Evolutionary conservation across 179 eudicot genomes (phyloP).

Genomic region (Pouteria campechiana): DNA sequence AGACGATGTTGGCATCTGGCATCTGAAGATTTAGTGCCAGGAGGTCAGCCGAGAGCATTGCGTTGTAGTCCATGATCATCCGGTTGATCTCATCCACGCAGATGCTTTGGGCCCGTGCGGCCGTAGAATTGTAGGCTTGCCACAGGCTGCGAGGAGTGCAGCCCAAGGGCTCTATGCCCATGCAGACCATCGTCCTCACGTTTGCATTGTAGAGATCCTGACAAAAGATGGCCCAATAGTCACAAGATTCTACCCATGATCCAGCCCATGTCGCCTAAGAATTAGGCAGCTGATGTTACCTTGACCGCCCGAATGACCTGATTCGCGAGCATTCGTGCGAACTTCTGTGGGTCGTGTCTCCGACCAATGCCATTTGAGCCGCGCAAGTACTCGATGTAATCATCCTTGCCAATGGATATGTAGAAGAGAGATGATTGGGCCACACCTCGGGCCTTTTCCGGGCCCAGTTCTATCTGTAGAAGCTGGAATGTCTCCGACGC

Average conservation of each 20-base stretch:
- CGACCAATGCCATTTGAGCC: conserved; percentile 5
- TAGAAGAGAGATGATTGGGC: conserved; percentile 47
- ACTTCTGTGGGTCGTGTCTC: conserved; percentile 4
- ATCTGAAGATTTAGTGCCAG: conserved; percentile 26
- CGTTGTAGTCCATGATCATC: conserved; percentile 33
- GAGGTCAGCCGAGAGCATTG: conserved; percentile 25
- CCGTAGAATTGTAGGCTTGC: conserved; percentile 12
- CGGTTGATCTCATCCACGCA: conserved; percentile 43
- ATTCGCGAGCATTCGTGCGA: conserved; percentile 24
- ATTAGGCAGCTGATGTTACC: too few species aligned
- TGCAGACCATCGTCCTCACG: conserved; percentile 32
- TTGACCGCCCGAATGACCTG: conserved; percentile 33
- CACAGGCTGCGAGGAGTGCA: conserved; percentile 42
- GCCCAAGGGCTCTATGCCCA: conserved; percentile 55
- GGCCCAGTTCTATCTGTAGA: conserved; percentile 32
- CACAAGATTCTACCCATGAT: too few species aligned
- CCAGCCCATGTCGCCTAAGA: too few species aligned
- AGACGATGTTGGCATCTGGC: conserved; percentile 33
- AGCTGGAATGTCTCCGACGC: conserved; percentile 46
- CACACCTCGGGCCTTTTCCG: conserved; percentile 13
- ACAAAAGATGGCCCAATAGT: too few species aligned
- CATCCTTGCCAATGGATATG: conserved; percentile 60
- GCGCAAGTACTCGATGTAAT: conserved; percentile 25
- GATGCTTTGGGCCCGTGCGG: conserved; percentile 4
- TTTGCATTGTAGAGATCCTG: conserved; percentile 34